phyloP scores from a whole-genome alignment of 345 rosid genomes.

The Salix suchowensis region DNA sequence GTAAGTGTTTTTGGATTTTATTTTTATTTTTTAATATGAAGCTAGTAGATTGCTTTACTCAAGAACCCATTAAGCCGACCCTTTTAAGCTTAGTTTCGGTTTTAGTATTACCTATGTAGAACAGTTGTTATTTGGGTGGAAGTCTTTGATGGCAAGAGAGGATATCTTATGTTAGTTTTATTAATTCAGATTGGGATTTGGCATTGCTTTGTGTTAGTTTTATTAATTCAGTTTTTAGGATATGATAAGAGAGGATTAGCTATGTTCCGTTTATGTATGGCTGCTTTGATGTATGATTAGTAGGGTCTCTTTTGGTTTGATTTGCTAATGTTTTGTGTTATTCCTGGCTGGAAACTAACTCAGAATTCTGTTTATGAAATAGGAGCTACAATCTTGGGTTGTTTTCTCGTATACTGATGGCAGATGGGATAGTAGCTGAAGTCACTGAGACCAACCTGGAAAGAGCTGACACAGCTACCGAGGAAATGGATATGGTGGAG shows the following conservation, averaged over 20 bases:
- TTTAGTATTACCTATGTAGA: background rate
- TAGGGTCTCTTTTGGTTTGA: background rate
- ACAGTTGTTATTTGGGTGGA: background rate
- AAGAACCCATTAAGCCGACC: background rate
- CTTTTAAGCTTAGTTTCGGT: background rate
- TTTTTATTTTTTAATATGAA: background rate
- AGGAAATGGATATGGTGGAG: conserved; percentile 13
- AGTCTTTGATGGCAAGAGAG: background rate
- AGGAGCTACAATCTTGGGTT: background rate
- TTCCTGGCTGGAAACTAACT: background rate
- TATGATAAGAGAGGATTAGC: background rate
- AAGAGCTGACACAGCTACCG: background rate
- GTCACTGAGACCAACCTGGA: conserved; percentile 1
- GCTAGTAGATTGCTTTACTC: background rate
- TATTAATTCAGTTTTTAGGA: background rate
- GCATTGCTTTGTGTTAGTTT: background rate
- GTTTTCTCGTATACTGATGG: background rate
- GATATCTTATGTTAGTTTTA: no score
- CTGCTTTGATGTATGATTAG: background rate
- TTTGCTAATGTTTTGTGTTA: background rate
- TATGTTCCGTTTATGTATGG: background rate
- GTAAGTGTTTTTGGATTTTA: background rate
- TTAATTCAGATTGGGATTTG: background rate
- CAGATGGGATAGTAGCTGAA: conserved; percentile 2
- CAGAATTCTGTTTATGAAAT: background rate